Base-by-base conservation (phyloP, 2,329 filamentous ascomycete genomes). In the Phaeomoniella chlamydospora region DNA sequence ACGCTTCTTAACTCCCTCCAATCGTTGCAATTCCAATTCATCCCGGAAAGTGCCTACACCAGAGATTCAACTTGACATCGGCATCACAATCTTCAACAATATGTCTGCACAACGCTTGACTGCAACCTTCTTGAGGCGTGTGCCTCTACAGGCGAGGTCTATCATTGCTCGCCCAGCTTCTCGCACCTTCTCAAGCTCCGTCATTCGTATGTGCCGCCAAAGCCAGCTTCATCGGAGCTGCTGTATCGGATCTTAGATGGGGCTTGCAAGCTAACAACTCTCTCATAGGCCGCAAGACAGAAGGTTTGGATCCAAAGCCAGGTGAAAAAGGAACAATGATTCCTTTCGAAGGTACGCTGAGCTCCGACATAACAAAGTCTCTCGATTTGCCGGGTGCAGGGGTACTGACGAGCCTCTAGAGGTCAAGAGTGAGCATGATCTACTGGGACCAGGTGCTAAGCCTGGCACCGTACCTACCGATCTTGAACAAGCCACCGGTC, bases 401-500 rank as follows among this genome's bases (percentile, higher is more conserved):
- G 31, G 38, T 37, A 19, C 39, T 35, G 35, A n/a, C 14, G 31
- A 16, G 5, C 34, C 14, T 48, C 49, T 60, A 98, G 90, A 96
- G 52, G 74, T 98, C 67, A 80, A 80, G 67, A 64, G 57, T 46
- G 73, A 80, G 48, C 71, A 75, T n/a, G 90, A 98, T 62, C 82
- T 98, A 41, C 49, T 92, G 46, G 74, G 80, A 45, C 82, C 85
- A 19, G 90, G 90, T 68, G 86, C 81, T 51, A 62, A 73, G 51
- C 66, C 77, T 45, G 88, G 90, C 57, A 82, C 80, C 58, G 70
- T 98, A 48, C 85, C 90, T 48, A 92, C 84, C 65, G 90, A 98
- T 64, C 64, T 93, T 58, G 86, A 96, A 62, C 90, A 98, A 64
- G 68, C 90, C 41, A 96, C 90, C 51, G 90, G 90, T 82, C 73